Percentiles rank a stretch among this genome's conserved stretches.
Conservation (phyloP, 2,329 filamentous ascomycete genomes). For the Nemania sp. region DNA sequence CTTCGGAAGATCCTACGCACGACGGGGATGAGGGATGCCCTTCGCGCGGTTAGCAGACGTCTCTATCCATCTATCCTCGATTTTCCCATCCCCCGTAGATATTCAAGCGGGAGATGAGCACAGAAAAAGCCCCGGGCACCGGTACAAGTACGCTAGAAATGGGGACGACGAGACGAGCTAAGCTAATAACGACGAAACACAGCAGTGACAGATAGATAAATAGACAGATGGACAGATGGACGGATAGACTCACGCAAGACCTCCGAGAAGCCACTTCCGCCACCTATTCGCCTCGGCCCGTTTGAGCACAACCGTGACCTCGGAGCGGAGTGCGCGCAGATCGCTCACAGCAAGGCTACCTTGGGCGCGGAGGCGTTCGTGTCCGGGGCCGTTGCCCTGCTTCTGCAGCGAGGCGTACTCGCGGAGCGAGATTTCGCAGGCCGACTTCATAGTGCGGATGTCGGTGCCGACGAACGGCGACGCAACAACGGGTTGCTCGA, state of each 20-base stretch:
- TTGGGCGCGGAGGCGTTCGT: conserved; percentile 58
- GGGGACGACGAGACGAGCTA: background rate
- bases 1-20: conserved; percentile 66
- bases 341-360: conserved; percentile 58
- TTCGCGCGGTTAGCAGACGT: conserved; percentile 25
- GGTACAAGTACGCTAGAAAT: background rate
- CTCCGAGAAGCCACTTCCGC: conserved; percentile 65
- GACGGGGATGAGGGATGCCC: conserved; percentile 57
- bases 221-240: background rate
- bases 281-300: conserved; percentile 63
- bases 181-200: background rate
- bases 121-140: background rate
- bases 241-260: conserved; percentile 58
- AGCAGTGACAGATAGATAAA: too few relatives aligned
- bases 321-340: conserved; percentile 58
- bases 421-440: conserved; percentile 51
- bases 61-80: background rate
- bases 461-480: conserved; percentile 43
- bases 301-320: conserved; percentile 59
- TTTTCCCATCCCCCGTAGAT: too few relatives aligned
- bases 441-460: conserved; percentile 42
- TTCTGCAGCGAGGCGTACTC: conserved; percentile 54
- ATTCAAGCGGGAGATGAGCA: background rate
- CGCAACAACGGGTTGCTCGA: conserved; percentile 8
- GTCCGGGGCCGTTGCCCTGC: conserved; percentile 50